Conservation (phyloP, 129 eudicot genomes). For the Daucus carota region DH1_v3.0 NC_030381.2:36810501-36811000, state of each 20-base stretch:
- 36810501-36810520: slow-evolving; percentile 41
- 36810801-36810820: slow-evolving; percentile 36
- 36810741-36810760: slow-evolving; percentile 94
- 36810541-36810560: slow-evolving; percentile 59
- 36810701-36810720: slow-evolving; percentile 50
- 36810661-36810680: slow-evolving; percentile 70
- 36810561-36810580: slow-evolving; percentile 51
- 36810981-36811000: slow-evolving; percentile 41
- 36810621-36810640: slow-evolving; percentile 84
- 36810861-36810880: slow-evolving; percentile 25
- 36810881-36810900: slow-evolving; percentile 29
- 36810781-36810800: slow-evolving; percentile 84
- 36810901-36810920: slow-evolving; percentile 62
- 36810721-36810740: slow-evolving; percentile 74
- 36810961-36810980: slow-evolving; percentile 47
- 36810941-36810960: slow-evolving; percentile 19
- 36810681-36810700: slow-evolving; percentile 83
- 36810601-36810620: slow-evolving; percentile 85
- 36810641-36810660: slow-evolving; percentile 76
- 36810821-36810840: slow-evolving; percentile 35
- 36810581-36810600: slow-evolving; percentile 63
- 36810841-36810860: slow-evolving; percentile 42
- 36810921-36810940: slow-evolving; percentile 73
- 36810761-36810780: slow-evolving; percentile 93
- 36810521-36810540: slow-evolving; percentile 37